Conservation (phyloP, 805 yeast genomes). For the Yarrowia keelungensis region DNA sequence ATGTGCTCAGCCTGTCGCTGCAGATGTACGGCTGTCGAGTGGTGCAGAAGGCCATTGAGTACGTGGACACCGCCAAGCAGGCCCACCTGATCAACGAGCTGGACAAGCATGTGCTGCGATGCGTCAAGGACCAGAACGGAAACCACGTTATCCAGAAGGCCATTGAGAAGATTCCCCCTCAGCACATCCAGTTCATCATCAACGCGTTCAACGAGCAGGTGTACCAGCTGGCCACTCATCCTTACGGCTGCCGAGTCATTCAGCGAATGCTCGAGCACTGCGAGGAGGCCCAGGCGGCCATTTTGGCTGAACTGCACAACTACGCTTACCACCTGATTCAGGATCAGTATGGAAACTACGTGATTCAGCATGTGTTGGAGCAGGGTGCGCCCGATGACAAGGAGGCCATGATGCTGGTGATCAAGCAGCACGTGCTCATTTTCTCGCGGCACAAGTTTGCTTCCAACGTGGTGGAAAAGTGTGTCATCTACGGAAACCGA, state of each 20-base stretch:
- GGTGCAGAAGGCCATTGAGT: slow-evolving; percentile 90
- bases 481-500: slow-evolving; percentile 74
- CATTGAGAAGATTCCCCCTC: slow-evolving; percentile 82
- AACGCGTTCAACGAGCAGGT: slow-evolving; percentile 67
- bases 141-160: slow-evolving; percentile 97
- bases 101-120: slow-evolving; percentile 62
- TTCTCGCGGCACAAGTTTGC: slow-evolving; percentile 98
- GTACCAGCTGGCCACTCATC: slow-evolving; percentile 88
- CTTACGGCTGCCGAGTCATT: slow-evolving; percentile 96
- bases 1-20: slow-evolving; percentile 74
- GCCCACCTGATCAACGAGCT: slow-evolving; percentile 73
- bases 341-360: slow-evolving; percentile 98
- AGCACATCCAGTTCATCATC: slow-evolving; percentile 71
- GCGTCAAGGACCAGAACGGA: slow-evolving; percentile 96
- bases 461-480: slow-evolving; percentile 94
- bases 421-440: slow-evolving; percentile 72
- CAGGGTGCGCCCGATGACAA: slow-evolving; percentile 69
- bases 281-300: slow-evolving; percentile 65
- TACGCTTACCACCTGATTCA: slow-evolving; percentile 80
- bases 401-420: slow-evolving; percentile 67
- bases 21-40: slow-evolving; percentile 99
- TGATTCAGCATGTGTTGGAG: slow-evolving; percentile 92
- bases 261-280: slow-evolving; percentile 90
- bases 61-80: slow-evolving; percentile 68
- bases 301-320: slow-evolving; percentile 74